Evolutionary conservation across 2,329 filamentous ascomycete species (phyloP), one percentile per base, ranked within the genome.

Genomic region (Monilinia aucupariae): DNA sequence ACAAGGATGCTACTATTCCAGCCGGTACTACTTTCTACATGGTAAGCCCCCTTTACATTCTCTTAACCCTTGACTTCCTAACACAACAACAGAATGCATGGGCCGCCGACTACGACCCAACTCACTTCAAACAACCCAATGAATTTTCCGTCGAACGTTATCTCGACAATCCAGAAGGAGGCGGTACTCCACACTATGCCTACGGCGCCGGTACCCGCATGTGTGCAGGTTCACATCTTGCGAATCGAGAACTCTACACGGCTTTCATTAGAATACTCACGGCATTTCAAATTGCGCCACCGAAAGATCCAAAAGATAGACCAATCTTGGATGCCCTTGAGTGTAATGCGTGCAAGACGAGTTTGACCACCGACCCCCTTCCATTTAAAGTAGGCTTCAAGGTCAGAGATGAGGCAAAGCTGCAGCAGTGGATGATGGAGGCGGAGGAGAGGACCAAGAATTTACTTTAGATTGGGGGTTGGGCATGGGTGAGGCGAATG

Each of bases 81-180:
- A 68, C 62, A 78, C 20, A 1, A 7, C 1, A 8, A 56, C 61
- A 84, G 82, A 92, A 88, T 70, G 86, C 88, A 12, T 91, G 87
- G 74, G 87, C 86, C 0, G 89, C 88, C 32, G 82, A 92, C 74
- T 90, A 90, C 74, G 89, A 92, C 71, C 79, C 81, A 6, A 74
- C 76, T 0, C 88, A 90, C 71, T 92, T 90, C 78, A 82, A 85
- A 66, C 73, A 83, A 34, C 83, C 89, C 0, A 66, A 80, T 34
- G 75, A 77, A 8, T 91, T 92, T 73, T 78, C 84, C n/a, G 86
- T 88, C 0, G 88, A 91, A 67, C 82, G 89, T 32, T 92, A 88
- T 71, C 76, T 92, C 13, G 79, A 85, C 59, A 77, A 76, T 68
- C 67, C 66, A 12, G 73, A 74, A 27, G 82, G 77, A 55, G 75